Evolutionary conservation across 2,329 filamentous ascomycete genomes (phyloP), one percentile per base, ranked within the genome.

Genomic region (Penicillium frequentans): DNA sequence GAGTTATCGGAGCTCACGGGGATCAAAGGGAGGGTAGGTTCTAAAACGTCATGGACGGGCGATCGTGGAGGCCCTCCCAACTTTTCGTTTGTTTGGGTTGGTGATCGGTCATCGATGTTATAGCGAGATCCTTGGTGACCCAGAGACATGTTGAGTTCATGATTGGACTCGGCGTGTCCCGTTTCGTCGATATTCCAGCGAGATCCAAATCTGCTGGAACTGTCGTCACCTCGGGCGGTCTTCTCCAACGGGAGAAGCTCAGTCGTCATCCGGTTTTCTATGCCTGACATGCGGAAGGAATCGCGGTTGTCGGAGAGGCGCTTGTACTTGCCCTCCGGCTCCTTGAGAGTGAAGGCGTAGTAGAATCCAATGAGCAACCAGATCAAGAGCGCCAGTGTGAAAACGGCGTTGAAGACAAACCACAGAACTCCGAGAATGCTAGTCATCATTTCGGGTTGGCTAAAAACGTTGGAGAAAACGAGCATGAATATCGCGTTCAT

Each of bases 261-360:
- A 4, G 92, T 96, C 3, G 89, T 85, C 55, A 96, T 81, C 68
- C 93, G 87, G 6, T 90, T 90, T 73, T 93, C 59, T 6, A 52
- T 50, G 9, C 58, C 90, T n/a, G 92, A 96, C 81, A 96, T 96
- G 85, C 96, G 96, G 79, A 97, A 97, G 13, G 93, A 97, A 52
- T 91, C 91, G 67, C 93, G 89, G 75, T 97, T 93, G 69, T 98
- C 93, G 54, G 89, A 88, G 90, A 97, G 96, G 69, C 91, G 91
- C 75, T 96, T 91, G 77, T 97, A 98, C 62, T 92, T 87, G 42
- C 90, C 91, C 71, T 97, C 92, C 24, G 93, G 93, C 77, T 97
- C 96, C 84, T 96, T 96, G 62, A 91, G 90, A 73, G 91, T 86
- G 70, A 97, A 86, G 49, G 90, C 90, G 64, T 93, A 90, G 77